Conservation (phyloP, 2,329 filamentous ascomycete species). For the Penicillium griseofulvum region DNA sequence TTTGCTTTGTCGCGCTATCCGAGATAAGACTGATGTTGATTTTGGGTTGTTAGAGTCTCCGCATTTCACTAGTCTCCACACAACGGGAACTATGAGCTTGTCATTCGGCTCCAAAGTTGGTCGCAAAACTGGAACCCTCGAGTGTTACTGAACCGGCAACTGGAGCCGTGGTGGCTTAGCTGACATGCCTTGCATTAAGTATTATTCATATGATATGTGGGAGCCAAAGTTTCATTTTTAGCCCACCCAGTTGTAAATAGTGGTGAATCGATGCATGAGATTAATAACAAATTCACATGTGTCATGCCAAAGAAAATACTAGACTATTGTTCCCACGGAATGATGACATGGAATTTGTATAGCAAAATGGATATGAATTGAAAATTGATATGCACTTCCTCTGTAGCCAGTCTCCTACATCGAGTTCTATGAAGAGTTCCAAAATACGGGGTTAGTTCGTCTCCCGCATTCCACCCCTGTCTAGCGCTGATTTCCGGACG, state of each 20-base stretch:
- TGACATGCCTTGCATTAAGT: not conserved
- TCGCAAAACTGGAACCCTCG: not conserved
- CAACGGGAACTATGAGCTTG: not conserved
- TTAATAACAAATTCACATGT: too few relatives aligned
- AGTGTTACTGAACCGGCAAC: too few relatives aligned
- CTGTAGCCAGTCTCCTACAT: not conserved
- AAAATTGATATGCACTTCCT: rapidly evolving
- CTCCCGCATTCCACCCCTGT: too few relatives aligned
- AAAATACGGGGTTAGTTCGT: not conserved
- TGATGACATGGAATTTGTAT: not conserved
- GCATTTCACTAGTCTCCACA: not conserved
- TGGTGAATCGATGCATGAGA: not conserved
- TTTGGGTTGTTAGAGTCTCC: not conserved
- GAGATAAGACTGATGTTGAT: not conserved
- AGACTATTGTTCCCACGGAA: not conserved
- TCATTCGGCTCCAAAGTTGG: not conserved
- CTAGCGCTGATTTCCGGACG: not conserved
- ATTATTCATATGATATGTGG: too few relatives aligned
- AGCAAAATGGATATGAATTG: not conserved
- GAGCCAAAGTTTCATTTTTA: not conserved
- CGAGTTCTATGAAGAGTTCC: not conserved
- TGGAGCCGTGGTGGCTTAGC: too few relatives aligned
- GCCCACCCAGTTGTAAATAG: not conserved
- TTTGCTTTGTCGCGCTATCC: not conserved
- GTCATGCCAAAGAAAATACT: not conserved